These are phyloP conservation scores for Syzygium oleosum DNA, from an alignment of 345 rosid species.

Conservation along the genomic window DNA sequence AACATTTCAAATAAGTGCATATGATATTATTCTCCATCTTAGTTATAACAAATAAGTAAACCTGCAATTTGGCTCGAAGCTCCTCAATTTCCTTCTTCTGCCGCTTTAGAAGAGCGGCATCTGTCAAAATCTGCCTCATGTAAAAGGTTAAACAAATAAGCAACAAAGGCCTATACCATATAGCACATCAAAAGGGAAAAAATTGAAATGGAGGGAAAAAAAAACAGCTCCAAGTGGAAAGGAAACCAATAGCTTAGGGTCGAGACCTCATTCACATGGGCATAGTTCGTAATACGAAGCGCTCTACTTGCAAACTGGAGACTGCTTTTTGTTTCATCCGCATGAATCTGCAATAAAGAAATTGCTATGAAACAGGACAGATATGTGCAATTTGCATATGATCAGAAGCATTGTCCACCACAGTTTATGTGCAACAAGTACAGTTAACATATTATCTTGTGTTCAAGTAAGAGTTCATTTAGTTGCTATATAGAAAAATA, in stretches of 20 bases:
- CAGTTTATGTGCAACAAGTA: neutral
- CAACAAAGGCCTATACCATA: neutral
- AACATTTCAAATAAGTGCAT: neutral
- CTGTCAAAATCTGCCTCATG: constrained; percentile 59
- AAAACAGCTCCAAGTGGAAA: neutral
- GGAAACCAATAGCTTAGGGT: neutral
- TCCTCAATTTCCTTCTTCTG: constrained; percentile 98
- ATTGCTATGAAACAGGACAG: neutral
- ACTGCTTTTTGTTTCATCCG: constrained; percentile 97
- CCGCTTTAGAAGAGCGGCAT: constrained; percentile 93
- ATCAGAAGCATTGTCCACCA: neutral
- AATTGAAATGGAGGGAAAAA: neutral
- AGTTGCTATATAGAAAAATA: neutral
- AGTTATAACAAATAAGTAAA: constrained; percentile 1
- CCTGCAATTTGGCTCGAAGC: constrained; percentile 89
- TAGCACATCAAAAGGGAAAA: constrained; percentile 1
- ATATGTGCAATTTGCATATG: neutral
- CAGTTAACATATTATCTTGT: neutral
- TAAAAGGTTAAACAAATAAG: neutral
- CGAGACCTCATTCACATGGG: constrained; percentile 85
- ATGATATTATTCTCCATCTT: neutral
- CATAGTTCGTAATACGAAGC: constrained; percentile 81
- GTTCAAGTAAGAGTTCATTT: neutral
- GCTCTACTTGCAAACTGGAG: constrained; percentile 98
- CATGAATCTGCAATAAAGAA: constrained; percentile 58